phyloP scores from a whole-genome alignment of 148 eudicot species.

The Vaccinium macrocarpon region DNA sequence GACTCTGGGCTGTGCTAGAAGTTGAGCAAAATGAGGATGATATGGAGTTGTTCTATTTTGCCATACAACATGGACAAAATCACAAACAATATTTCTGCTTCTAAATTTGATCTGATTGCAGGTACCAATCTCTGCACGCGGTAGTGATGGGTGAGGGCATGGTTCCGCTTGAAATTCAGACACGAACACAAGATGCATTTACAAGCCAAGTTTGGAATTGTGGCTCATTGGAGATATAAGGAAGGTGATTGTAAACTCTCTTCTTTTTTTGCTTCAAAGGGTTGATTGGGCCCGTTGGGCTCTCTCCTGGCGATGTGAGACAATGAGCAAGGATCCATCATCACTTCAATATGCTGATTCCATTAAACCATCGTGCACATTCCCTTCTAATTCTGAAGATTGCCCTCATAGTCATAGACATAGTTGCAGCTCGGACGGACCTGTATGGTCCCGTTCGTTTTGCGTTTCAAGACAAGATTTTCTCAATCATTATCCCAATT shows the following conservation, averaged over 20 bases:
- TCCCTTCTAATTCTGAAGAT: slow-evolving; percentile 74
- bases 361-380: slow-evolving; percentile 63
- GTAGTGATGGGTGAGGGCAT: slow-evolving; percentile 72
- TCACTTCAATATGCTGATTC: slow-evolving; percentile 41
- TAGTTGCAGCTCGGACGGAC: slow-evolving; percentile 58
- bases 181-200: slow-evolving; percentile 89
- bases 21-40: background rate
- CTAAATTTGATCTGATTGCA: slow-evolving; percentile 19
- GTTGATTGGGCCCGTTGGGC: slow-evolving; percentile 99
- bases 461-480: too few species aligned
- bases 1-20: background rate
- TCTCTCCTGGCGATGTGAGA: slow-evolving; percentile 90
- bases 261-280: slow-evolving; percentile 84
- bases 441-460: slow-evolving; percentile 34
- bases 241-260: slow-evolving; percentile 79
- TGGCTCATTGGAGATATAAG: slow-evolving; percentile 98
- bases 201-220: slow-evolving; percentile 89
- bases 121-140: slow-evolving; percentile 84
- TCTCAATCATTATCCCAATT: too few species aligned
- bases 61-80: too few species aligned
- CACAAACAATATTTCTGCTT: background rate
- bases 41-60: background rate
- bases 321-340: slow-evolving; percentile 56
- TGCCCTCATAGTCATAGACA: slow-evolving; percentile 59
- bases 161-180: slow-evolving; percentile 91